Base-by-base conservation (phyloP, 169 alveolate species). In the Prorocentrum cordatum region DNA sequence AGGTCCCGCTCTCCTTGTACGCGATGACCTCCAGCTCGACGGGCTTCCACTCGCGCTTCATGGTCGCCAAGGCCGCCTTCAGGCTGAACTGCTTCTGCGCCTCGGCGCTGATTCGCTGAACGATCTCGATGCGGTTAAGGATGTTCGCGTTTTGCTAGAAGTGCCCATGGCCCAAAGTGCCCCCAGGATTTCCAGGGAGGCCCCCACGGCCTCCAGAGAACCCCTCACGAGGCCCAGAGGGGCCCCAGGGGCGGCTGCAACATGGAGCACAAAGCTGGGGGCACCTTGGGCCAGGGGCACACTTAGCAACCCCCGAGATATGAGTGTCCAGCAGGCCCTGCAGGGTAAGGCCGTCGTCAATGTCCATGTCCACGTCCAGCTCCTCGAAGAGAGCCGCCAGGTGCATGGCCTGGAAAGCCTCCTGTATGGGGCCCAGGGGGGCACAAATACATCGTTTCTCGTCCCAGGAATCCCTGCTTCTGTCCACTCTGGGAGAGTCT, bases 21-120 rank as follows among this genome's bases (percentile, higher is more conserved):
- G 94, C 92, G 10, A 93, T 83, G 67, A 93, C 58, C 36, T 83
- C 93, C 77, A 93, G 89, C 20, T 67, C 94, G 33, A 94, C 92
- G n/a, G 94, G 92, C 42, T 93, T 93, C 97, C 97, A 95, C 87
- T 77, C 88, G n/a, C 59, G 54, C 88, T 77, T 77, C 88, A 77
- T 77, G 36, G 66, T 24, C 24, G 88, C 66, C 88, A 77, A 36
- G 47, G 88, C 88, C n/a, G 66, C 80, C 80, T 61, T 64, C 80
- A 82, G 35, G 59, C 91, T 70, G 39, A 62, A 70, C 91, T 82
- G 91, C 68, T 82, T 82, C 59, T 82, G 91, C 1, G 91, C 91
- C 50, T 68, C 45, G 9, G 91, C 64, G 68, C 91, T 82, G 80
- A 82, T 82, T 27, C 72, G 72, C 22, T 82, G 80, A 27, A 82